A percentile compares a stretch with the other conserved stretches of the same genome.
phyloP scores from a whole-genome alignment of 106 monocot genomes.

The Narthecium ossifragum region DNA sequence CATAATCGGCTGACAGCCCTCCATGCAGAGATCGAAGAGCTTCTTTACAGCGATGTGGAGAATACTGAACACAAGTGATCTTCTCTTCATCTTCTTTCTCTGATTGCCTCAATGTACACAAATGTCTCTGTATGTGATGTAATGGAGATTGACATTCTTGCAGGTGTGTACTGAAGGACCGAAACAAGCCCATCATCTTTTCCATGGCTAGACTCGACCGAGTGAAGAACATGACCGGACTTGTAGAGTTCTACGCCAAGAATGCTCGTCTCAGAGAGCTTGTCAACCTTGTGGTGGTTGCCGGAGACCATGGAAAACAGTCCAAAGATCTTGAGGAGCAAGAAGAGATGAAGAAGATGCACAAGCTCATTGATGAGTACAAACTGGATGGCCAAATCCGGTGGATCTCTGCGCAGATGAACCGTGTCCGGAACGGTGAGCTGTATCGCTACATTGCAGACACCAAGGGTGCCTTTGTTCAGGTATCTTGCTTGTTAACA shows the following conservation, averaged over 20 bases:
- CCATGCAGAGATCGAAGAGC: conserved; percentile 64
- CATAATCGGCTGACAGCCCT: conserved; percentile 55
- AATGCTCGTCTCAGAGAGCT: conserved; percentile 49
- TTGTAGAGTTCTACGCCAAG: conserved; percentile 55
- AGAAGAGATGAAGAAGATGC: conserved; percentile 74
- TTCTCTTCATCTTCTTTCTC: background rate
- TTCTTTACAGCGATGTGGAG: conserved; percentile 44
- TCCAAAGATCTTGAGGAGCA: conserved; percentile 63
- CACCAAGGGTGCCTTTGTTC: conserved; percentile 60
- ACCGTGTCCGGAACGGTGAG: conserved; percentile 67
- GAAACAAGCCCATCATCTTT: conserved; percentile 69
- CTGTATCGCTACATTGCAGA: conserved; percentile 69
- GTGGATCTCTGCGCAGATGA: conserved; percentile 85
- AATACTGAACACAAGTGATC: conserved; percentile 53
- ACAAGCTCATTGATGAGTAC: conserved; percentile 52
- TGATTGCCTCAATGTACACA: too few species aligned
- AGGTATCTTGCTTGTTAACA: conserved; percentile 21
- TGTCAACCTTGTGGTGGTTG: conserved; percentile 72
- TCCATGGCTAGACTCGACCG: conserved; percentile 82
- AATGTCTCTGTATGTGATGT: background rate
- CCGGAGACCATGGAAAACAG: conserved; percentile 65
- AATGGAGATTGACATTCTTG: conserved; percentile 1
- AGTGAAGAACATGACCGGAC: conserved; percentile 74
- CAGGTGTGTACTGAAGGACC: conserved; percentile 51
- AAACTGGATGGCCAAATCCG: conserved; percentile 60